Percentiles rank a stretch among this genome's conserved stretches.
Conservation (phyloP, 768 basidiomycete genomes). For the Stropharia rugosoannulata region DNA sequence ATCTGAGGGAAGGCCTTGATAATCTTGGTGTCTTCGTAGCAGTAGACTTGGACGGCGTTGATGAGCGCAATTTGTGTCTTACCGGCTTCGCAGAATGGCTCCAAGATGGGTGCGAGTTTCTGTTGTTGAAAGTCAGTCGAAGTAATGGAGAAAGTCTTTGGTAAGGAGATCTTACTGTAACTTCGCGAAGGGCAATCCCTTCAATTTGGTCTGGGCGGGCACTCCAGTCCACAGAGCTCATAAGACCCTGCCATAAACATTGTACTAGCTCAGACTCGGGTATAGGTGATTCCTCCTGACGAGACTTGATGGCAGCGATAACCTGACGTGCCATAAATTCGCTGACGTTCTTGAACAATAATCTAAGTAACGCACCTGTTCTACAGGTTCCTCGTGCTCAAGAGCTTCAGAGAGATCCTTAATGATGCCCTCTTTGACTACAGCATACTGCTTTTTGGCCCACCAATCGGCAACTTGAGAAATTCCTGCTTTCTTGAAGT, state of each 20-base stretch:
- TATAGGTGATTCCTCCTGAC: conserved; percentile 78
- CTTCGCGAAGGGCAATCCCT: conserved; percentile 82
- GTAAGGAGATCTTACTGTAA: conserved; percentile 58
- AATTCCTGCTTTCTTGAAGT: conserved; percentile 82
- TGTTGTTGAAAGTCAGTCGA: conserved; percentile 27
- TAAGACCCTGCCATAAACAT: conserved; percentile 92
- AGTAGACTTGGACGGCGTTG: conserved; percentile 93
- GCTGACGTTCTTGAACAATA: conserved; percentile 1
- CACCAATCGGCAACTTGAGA: conserved; percentile 91
- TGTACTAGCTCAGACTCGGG: conserved; percentile 82
- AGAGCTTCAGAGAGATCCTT: conserved; percentile 68
- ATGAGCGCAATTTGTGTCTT: conserved; percentile 94
- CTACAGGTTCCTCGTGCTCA: conserved; percentile 65
- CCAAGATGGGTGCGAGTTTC: conserved; percentile 84
- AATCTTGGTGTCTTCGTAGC: conserved; percentile 94
- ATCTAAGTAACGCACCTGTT: conserved; percentile 50
- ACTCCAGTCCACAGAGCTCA: conserved; percentile 86
- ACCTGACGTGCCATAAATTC: conserved; percentile 46
- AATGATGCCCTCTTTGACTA: conserved; percentile 76
- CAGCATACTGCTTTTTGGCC: conserved; percentile 83
- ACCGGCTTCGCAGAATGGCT: conserved; percentile 85
- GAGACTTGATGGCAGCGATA: conserved; percentile 66
- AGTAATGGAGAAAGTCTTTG: background rate
- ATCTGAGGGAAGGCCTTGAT: conserved; percentile 96
- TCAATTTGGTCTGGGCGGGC: conserved; percentile 92